Conservation (phyloP, 768 basidiomycete genomes). For the Amanita rimosa region DNA sequence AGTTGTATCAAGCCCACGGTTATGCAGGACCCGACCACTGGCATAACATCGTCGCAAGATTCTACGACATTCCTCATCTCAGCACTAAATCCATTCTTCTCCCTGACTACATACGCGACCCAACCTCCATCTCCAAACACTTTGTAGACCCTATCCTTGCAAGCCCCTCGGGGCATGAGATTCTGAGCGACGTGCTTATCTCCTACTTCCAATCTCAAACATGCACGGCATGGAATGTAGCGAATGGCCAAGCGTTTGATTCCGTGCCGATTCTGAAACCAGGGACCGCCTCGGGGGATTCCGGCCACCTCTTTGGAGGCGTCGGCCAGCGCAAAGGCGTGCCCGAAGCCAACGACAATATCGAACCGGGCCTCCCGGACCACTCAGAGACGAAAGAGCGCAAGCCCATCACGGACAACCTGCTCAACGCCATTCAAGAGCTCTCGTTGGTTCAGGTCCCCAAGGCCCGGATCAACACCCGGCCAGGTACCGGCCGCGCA, state of each 20-base stretch:
- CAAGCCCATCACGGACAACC: conserved; percentile 11
- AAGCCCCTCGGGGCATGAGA: conserved; percentile 66
- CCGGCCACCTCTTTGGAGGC: conserved; percentile 74
- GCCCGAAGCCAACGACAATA: conserved; percentile 26
- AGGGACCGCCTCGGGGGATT: conserved; percentile 20
- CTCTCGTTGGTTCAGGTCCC: conserved; percentile 49
- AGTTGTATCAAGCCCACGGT: conserved; percentile 66
- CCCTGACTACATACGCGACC: conserved; percentile 69
- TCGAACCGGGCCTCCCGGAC: neutral
- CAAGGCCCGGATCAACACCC: conserved; percentile 56
- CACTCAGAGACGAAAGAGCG: conserved; percentile 16
- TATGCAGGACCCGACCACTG: conserved; percentile 86
- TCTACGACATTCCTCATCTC: conserved; percentile 94
- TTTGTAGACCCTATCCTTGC: conserved; percentile 81
- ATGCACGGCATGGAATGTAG: conserved; percentile 75
- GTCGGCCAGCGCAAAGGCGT: conserved; percentile 77
- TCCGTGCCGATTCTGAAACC: conserved; percentile 33
- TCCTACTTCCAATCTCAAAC: conserved; percentile 87
- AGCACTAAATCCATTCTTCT: conserved; percentile 78
- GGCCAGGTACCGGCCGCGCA: conserved; percentile 23
- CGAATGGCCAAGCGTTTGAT: conserved; percentile 56
- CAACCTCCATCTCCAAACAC: conserved; percentile 53
- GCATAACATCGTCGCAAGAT: conserved; percentile 87
- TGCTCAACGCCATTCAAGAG: conserved; percentile 17
- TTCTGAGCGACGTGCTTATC: conserved; percentile 85